Percentiles rank a stretch among this genome's conserved stretches.
Evolutionary conservation across 108 stramenopile species (phyloP).

Genomic region (Cyclotella choctawhatcheeana): DNA sequence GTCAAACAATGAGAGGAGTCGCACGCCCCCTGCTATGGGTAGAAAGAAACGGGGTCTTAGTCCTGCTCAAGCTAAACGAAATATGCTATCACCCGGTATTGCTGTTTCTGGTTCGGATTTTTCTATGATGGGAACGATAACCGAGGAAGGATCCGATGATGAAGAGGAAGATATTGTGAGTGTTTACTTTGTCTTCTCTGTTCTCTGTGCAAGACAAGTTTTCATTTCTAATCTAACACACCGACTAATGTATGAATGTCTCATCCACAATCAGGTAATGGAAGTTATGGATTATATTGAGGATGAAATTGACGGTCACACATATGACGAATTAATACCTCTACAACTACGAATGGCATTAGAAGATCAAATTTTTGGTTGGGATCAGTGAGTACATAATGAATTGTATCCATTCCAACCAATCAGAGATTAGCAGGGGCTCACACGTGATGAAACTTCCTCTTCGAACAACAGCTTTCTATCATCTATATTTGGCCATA

Average conservation of each 20-base stretch:
- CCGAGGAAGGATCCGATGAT: slow-evolving; percentile 28
- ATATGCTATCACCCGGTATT: background rate
- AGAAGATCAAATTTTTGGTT: slow-evolving; percentile 81
- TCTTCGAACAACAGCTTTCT: too few relatives aligned
- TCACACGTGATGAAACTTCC: too few relatives aligned
- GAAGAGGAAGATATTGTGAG: slow-evolving; percentile 29
- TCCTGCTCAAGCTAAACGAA: slow-evolving; percentile 2
- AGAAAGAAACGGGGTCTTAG: background rate
- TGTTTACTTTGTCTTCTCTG: background rate
- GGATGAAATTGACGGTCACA: slow-evolving; percentile 70
- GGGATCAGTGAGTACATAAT: too few relatives aligned
- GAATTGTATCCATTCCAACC: too few relatives aligned
- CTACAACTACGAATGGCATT: slow-evolving; percentile 70
- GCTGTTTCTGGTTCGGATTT: background rate
- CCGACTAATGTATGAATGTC: background rate
- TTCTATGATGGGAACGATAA: slow-evolving; percentile 23
- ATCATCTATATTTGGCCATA: slow-evolving; percentile 67
- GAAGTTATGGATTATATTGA: slow-evolving; percentile 69
- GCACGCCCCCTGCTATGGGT: background rate
- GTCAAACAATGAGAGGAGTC: too few relatives aligned
- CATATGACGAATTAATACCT: slow-evolving; percentile 77
- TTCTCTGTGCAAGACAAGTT: background rate
- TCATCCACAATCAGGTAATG: slow-evolving; percentile 30
- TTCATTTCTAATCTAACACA: background rate
- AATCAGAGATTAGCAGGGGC: too few relatives aligned